Conservation (phyloP, 164 flowering plant species). For the Macadamia integrifolia region DNA sequence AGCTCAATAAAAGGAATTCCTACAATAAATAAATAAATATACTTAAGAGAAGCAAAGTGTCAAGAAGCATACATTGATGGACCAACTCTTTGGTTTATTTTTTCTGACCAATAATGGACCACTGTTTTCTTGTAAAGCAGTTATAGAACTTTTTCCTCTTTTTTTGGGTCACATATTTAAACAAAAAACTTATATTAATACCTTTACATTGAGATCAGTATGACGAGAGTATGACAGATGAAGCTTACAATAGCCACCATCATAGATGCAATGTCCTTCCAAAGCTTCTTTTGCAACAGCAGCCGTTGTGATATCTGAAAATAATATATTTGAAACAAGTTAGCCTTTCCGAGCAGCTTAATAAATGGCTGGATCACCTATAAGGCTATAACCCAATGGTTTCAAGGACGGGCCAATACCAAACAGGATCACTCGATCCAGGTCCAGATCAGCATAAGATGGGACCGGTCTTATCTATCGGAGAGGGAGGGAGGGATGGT, state of each 20-base stretch:
- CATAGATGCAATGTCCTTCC: slow-evolving; percentile 97
- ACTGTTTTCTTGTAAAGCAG: slow-evolving; percentile 21
- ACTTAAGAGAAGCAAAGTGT: slow-evolving; percentile 9
- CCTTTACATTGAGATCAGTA: slow-evolving; percentile 99
- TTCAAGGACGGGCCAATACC: too few relatives aligned
- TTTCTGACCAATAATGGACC: slow-evolving; percentile 20
- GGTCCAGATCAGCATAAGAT: too few relatives aligned
- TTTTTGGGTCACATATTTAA: slow-evolving; percentile 19
- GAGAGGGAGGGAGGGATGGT: too few relatives aligned
- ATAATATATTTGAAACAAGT: not conserved
- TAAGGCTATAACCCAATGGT: too few relatives aligned
- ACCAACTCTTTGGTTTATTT: slow-evolving; percentile 15
- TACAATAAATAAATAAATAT: too few relatives aligned
- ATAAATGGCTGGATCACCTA: not conserved
- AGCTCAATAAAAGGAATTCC: not conserved
- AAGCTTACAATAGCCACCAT: slow-evolving; percentile 99
- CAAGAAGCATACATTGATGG: slow-evolving; percentile 37
- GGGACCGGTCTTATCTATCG: too few relatives aligned
- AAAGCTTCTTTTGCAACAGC: slow-evolving; percentile 73
- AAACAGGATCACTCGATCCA: too few relatives aligned
- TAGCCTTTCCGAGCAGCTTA: not conserved
- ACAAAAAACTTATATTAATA: slow-evolving; percentile 43
- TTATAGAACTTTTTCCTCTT: slow-evolving; percentile 10
- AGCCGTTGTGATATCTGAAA: slow-evolving; percentile 66
- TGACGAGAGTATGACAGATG: slow-evolving; percentile 99